Conservation (phyloP, 2,329 filamentous ascomycete genomes). For the Aureobasidium sp. region DNA sequence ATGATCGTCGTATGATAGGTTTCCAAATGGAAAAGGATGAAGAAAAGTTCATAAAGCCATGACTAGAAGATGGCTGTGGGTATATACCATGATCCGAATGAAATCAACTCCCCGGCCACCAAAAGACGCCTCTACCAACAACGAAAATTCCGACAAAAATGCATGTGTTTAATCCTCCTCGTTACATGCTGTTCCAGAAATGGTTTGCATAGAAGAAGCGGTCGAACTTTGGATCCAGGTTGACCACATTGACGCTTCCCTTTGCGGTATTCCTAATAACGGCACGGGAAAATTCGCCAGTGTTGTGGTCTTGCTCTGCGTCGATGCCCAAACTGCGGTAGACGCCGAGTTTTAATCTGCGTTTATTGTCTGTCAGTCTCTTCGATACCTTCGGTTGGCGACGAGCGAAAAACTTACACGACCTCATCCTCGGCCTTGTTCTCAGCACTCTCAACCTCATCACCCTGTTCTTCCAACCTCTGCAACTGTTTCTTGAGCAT, state of each 20-base stretch:
- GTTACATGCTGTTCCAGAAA: slow-evolving; percentile 83
- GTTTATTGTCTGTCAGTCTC: not conserved
- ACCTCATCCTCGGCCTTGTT: slow-evolving; percentile 38
- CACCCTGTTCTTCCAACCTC: slow-evolving; percentile 77
- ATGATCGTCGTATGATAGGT: not conserved
- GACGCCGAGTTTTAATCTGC: slow-evolving; percentile 71
- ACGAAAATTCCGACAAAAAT: not conserved
- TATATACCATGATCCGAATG: not conserved
- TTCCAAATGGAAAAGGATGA: not conserved
- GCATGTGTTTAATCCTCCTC: not conserved
- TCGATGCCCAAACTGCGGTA: slow-evolving; percentile 89
- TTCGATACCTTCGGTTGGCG: not conserved
- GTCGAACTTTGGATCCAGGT: slow-evolving; percentile 87
- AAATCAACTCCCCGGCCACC: not conserved
- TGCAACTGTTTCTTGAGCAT: slow-evolving; percentile 66
- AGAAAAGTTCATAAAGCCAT: slow-evolving; percentile 1
- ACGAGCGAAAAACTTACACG: slow-evolving; percentile 29
- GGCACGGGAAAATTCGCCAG: slow-evolving; percentile 75
- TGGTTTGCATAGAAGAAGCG: slow-evolving; percentile 91
- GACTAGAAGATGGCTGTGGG: not conserved
- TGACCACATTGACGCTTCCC: slow-evolving; percentile 90
- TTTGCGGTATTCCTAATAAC: slow-evolving; percentile 77
- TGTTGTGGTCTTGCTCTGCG: slow-evolving; percentile 64
- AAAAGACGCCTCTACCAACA: not conserved
- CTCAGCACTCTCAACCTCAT: slow-evolving; percentile 59